Evolutionary conservation across 257 asterid species (phyloP).

Genomic region (Coffea canephora): DNA sequence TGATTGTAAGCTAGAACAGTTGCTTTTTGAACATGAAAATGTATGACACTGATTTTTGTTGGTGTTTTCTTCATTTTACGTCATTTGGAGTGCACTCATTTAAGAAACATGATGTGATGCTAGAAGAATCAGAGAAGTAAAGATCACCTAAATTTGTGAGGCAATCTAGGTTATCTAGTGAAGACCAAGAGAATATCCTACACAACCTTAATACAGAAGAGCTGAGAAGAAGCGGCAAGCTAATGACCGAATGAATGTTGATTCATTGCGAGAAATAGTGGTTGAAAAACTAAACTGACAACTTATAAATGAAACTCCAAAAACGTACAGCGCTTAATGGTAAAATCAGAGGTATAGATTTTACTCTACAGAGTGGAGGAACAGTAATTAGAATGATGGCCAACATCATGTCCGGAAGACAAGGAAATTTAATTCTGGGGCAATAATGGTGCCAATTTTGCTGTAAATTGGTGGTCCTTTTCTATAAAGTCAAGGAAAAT

Average conservation of each 20-base stretch:
- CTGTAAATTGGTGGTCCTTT: constrained; percentile 1
- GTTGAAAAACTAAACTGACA: not conserved
- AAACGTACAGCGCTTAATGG: not conserved
- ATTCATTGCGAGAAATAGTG: not conserved
- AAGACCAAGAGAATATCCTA: not conserved
- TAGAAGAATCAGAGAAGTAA: not conserved
- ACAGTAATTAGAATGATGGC: not conserved
- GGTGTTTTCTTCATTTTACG: not conserved
- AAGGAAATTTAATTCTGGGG: not conserved
- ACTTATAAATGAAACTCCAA: not conserved
- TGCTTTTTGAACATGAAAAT: not conserved
- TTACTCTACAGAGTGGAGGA: not conserved
- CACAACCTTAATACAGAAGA: not conserved
- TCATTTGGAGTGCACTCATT: not conserved
- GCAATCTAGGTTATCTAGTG: not conserved
- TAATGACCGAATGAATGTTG: not conserved
- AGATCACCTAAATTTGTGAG: not conserved
- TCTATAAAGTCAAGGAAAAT: not conserved
- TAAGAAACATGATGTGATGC: not conserved
- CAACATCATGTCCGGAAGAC: not conserved
- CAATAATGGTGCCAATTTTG: not conserved
- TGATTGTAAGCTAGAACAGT: not conserved
- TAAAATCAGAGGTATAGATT: not conserved
- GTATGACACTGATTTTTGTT: not conserved
- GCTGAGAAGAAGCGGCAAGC: not conserved